Percentiles rank a stretch among this genome's conserved stretches.
Evolutionary conservation across 2,329 filamentous ascomycete species (phyloP).

Genomic region (Colletotrichum plurivorum): DNA sequence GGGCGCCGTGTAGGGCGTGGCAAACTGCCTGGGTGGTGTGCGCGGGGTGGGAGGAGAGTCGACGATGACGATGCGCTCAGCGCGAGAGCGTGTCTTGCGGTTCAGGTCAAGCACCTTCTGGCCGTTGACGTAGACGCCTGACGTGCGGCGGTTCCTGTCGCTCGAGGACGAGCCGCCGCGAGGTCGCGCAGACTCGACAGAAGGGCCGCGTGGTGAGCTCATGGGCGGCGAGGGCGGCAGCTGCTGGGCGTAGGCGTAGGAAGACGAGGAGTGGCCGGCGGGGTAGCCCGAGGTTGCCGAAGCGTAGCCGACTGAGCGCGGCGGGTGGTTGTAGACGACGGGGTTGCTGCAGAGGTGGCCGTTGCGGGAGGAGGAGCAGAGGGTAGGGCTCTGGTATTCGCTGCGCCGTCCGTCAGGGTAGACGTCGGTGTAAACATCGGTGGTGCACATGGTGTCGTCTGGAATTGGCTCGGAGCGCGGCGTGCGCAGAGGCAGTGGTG

Average conservation of each 20-base stretch:
- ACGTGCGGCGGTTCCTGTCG: slow-evolving; percentile 49
- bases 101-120: slow-evolving; percentile 52
- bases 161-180: slow-evolving; percentile 49
- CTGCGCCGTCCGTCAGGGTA: slow-evolving; percentile 60
- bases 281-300: slow-evolving; percentile 33
- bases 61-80: slow-evolving; percentile 61
- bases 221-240: slow-evolving; percentile 57
- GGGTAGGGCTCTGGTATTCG: slow-evolving; percentile 51
- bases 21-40: slow-evolving; percentile 60
- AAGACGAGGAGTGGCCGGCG: slow-evolving; percentile 46
- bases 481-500: slow-evolving; percentile 30
- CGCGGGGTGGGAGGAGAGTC: slow-evolving; percentile 61
- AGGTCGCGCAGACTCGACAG: slow-evolving; percentile 55
- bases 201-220: slow-evolving; percentile 47
- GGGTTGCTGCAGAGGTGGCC: slow-evolving; percentile 59
- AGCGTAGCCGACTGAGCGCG: slow-evolving; percentile 52
- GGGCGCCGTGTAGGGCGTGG: slow-evolving; percentile 56
- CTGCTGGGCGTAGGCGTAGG: slow-evolving; percentile 47
- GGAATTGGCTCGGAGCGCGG: slow-evolving; percentile 23
- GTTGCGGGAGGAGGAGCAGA: slow-evolving; percentile 56
- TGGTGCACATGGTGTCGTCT: slow-evolving; percentile 64
- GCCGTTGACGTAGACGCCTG: slow-evolving; percentile 55
- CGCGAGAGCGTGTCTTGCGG: slow-evolving; percentile 50
- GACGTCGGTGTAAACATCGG: slow-evolving; percentile 61
- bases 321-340: slow-evolving; percentile 57